A percentile compares a stretch with the other conserved stretches of the same genome.
phyloP scores from a whole-genome alignment of 2,329 filamentous ascomycete species.

The Aureobasidium lini region DNA sequence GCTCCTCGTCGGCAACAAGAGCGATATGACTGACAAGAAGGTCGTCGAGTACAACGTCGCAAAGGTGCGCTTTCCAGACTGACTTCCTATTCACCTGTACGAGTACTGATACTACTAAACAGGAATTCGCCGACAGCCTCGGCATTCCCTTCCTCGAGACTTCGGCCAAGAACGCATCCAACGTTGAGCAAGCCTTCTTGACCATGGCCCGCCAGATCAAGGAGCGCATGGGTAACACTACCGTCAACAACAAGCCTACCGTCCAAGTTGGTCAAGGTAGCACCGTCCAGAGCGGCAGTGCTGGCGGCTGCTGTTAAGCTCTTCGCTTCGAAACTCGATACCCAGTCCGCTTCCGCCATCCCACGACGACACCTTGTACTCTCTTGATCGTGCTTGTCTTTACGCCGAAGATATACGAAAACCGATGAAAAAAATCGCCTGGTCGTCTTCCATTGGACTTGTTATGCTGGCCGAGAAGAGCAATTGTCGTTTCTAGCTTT shows the following conservation, averaged over 20 bases:
- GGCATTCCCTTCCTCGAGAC: conserved; percentile 99
- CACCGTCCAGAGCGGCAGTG: conserved; percentile 81
- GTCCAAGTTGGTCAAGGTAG: conserved; percentile 94
- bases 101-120: neutral
- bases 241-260: conserved; percentile 96
- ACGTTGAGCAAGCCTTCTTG: conserved; percentile 98
- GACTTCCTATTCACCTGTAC: neutral
- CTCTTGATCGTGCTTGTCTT: conserved; percentile 1
- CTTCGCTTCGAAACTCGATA: neutral
- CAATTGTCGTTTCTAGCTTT: neutral
- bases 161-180: conserved; percentile 98
- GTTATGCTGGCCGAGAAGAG: neutral
- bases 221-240: conserved; percentile 97
- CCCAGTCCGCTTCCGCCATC: neutral
- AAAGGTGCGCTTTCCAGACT: conserved; percentile 60
- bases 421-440: neutral
- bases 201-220: conserved; percentile 99
- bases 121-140: conserved; percentile 98
- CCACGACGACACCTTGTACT: neutral
- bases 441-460: conserved; percentile 2
- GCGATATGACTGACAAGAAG: conserved; percentile 99
- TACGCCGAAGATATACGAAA: neutral
- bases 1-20: conserved; percentile 98
- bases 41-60: conserved; percentile 99
- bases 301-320: conserved; percentile 81